Base-by-base conservation (phyloP, 495 filamentous ascomycete species). In the Aspergillus affinis region DNA sequence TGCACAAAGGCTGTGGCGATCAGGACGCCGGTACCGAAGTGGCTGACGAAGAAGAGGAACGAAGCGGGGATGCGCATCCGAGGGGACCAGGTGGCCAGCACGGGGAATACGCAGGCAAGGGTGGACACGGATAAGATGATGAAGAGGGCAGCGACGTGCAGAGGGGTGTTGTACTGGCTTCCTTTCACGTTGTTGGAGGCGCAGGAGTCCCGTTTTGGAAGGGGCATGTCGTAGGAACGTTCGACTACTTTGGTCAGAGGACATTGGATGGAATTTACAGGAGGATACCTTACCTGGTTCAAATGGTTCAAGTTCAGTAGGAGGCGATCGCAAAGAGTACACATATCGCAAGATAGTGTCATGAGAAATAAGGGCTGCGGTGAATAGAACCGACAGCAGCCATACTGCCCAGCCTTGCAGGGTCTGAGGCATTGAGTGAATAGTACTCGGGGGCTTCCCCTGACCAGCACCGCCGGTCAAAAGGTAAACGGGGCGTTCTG, bases 1-100 rank as follows among this genome's bases (percentile, higher is more conserved):
- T 92, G 90, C 26, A 91, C 90, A 67, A 93, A 93, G 17, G 89
- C 89, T 7, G 90, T 91, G n/a, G 90, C 88, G 55, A 92, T 86
- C 15, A 93, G 74, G n/a, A 93, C 90, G 48, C 89, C 90, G 6
- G 90, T 91, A 55, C 90, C 90, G 64, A 93, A 91, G 73, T 92
- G 87, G 23, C 87, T 86, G 58, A 85, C 87, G 47, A 86, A 75
- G 71, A 90, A 90, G 60, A 90, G 72, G 46, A 83, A 80, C 18
- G 65, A 65, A 0, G 67, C 19, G 0, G 75, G 73, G 9, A 78
- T 76, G 13, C 67, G 70, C 57, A 69, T 48, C 19, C 61, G 65
- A 17, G 72, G 74, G 51, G 75, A 77, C 18, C 70, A 65, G 21
- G 66, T 72, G n/a, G 72, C 71, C 4, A 79, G 61, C 5, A 79